Conservation (phyloP, 768 basidiomycete species). For the Leccinum olivaceopallidum region DNA sequence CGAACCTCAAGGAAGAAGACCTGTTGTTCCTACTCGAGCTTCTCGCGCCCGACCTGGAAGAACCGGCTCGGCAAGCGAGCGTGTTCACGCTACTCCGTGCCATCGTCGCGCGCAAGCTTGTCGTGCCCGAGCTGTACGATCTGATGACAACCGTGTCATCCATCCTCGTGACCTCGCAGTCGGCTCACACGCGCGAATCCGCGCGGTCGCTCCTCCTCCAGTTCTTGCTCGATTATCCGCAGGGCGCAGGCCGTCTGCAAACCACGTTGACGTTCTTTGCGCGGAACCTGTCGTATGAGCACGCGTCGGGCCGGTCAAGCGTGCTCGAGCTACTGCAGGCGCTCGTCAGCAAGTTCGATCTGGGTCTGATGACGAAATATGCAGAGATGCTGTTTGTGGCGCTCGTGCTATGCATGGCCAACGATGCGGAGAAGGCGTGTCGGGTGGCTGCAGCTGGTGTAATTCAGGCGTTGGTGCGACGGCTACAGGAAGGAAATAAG, state of each 20-base stretch:
- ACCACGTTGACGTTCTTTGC: constrained; percentile 90
- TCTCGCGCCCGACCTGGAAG: constrained; percentile 87
- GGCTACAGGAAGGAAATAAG: constrained; percentile 62
- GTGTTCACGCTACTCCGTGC: constrained; percentile 89
- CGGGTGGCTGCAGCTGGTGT: constrained; percentile 85
- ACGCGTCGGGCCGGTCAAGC: constrained; percentile 90
- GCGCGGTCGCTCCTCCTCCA: constrained; percentile 88
- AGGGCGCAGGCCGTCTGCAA: constrained; percentile 87
- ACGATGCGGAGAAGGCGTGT: constrained; percentile 90
- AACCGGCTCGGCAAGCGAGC: constrained; percentile 78
- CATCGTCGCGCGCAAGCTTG: constrained; percentile 87
- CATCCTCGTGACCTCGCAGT: constrained; percentile 92
- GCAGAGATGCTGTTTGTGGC: constrained; percentile 89
- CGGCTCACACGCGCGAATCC: constrained; percentile 85
- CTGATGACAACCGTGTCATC: constrained; percentile 92
- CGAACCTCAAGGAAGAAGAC: constrained; percentile 87
- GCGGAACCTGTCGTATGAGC: constrained; percentile 86
- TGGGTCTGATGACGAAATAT: constrained; percentile 70
- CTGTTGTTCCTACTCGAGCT: constrained; percentile 85
- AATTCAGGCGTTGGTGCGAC: constrained; percentile 71
- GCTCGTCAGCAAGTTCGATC: constrained; percentile 81
- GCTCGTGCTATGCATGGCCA: constrained; percentile 90
- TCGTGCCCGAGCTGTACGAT: constrained; percentile 96
- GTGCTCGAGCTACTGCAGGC: constrained; percentile 92
- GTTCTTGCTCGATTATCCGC: constrained; percentile 96